Percentiles rank a stretch among this genome's conserved stretches.
Conservation (phyloP, 2,329 filamentous ascomycete species). For the Penicillium sp. region DNA sequence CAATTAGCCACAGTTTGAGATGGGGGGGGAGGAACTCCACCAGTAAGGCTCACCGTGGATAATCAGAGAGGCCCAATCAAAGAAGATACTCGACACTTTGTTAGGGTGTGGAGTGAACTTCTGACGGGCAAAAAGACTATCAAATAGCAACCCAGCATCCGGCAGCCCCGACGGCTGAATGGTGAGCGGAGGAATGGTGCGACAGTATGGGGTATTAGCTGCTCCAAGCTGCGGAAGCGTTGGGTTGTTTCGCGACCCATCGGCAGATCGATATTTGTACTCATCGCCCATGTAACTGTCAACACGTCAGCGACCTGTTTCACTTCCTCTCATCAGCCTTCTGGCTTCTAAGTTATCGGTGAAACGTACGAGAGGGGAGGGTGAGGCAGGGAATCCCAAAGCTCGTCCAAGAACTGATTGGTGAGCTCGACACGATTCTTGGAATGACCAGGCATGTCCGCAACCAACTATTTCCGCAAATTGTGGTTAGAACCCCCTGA, state of each 20-base stretch:
- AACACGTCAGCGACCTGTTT: conserved; percentile 5
- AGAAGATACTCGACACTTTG: conserved; percentile 65
- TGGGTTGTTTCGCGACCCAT: conserved; percentile 68
- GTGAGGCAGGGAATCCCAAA: conserved; percentile 68
- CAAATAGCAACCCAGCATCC: conserved; percentile 52
- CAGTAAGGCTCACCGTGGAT: conserved; percentile 53
- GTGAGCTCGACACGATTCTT: conserved; percentile 58
- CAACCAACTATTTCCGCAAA: conserved; percentile 48
- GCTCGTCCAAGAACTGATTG: conserved; percentile 59
- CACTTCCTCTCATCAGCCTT: background rate
- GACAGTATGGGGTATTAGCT: conserved; percentile 61
- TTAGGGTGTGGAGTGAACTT: conserved; percentile 55
- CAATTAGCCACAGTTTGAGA: background rate
- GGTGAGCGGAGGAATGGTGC: conserved; percentile 55
- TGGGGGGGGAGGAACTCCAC: too few relatives aligned
- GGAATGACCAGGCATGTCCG: conserved; percentile 58
- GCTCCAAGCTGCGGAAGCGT: conserved; percentile 60
- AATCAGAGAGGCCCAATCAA: conserved; percentile 67
- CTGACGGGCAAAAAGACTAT: conserved; percentile 40
- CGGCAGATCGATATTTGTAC: conserved; percentile 60
- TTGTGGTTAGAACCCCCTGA: background rate
- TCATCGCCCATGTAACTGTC: conserved; percentile 45
- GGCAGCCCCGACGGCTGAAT: conserved; percentile 60
- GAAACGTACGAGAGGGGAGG: conserved; percentile 58
- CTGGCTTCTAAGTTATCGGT: background rate